A percentile compares a stretch with the other conserved stretches of the same genome.
These are phyloP conservation scores for Lasiodiplodia gonubiensis DNA, from an alignment of 2,329 filamentous ascomycete species.

Conservation along the genomic window DNA sequence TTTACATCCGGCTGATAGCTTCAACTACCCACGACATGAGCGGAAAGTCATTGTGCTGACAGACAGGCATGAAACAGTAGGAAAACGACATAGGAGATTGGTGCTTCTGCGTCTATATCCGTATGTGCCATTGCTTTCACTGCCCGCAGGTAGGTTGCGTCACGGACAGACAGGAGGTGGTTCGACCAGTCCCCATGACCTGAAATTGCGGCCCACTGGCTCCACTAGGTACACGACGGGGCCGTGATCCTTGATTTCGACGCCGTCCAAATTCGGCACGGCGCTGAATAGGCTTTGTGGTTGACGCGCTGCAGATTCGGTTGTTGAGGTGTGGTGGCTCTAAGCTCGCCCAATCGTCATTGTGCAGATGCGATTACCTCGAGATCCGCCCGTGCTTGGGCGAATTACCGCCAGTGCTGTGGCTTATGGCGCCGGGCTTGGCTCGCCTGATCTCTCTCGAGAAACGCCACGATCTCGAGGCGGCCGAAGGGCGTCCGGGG, in stretches of 20 bases:
- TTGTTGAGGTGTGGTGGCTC: not conserved
- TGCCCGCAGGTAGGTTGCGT: not conserved
- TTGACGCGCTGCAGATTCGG: not conserved
- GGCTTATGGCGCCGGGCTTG: not conserved
- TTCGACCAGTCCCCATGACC: constrained; percentile 5
- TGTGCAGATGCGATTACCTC: constrained; percentile 15
- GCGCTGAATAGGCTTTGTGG: not conserved
- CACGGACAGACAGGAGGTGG: not conserved
- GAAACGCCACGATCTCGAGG: not conserved
- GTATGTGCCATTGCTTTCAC: too few relatives aligned
- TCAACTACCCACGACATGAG: too few relatives aligned
- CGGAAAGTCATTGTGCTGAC: too few relatives aligned
- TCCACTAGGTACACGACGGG: not conserved
- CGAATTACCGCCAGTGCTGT: too few relatives aligned
- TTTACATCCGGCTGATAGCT: too few relatives aligned
- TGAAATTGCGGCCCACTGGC: not conserved
- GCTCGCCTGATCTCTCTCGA: not conserved
- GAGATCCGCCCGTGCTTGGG: not conserved
- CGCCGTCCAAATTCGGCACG: not conserved
- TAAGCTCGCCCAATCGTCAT: constrained; percentile 24
- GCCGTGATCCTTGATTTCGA: not conserved
- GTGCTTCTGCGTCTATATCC: too few relatives aligned
- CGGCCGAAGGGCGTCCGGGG: not conserved
- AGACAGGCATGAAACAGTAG: too few relatives aligned
- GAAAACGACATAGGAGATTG: too few relatives aligned